phyloP scores from a whole-genome alignment of 1,284 basidiomycete genomes.

The Hypsizygus ulmarius region DNA sequence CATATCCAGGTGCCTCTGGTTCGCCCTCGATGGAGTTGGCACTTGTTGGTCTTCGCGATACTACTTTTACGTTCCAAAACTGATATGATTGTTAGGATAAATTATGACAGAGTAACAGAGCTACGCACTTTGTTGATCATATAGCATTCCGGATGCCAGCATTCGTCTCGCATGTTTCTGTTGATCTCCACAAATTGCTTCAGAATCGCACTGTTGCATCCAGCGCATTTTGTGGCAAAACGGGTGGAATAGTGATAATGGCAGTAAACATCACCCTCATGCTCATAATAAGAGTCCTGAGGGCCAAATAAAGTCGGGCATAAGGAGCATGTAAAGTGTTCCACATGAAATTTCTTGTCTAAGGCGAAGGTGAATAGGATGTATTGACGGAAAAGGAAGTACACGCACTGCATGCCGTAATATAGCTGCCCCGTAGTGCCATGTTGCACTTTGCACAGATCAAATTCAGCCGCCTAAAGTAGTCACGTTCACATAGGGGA shows the following conservation, averaged over 20 bases:
- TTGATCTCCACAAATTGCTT: slow-evolving; percentile 99
- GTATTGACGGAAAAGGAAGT: slow-evolving; percentile 18
- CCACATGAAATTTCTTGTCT: slow-evolving; percentile 99
- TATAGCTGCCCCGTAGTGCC: slow-evolving; percentile 95
- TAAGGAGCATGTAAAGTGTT: slow-evolving; percentile 98
- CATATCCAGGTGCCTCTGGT: slow-evolving; percentile 50
- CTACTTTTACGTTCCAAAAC: slow-evolving; percentile 99
- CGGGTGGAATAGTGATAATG: slow-evolving; percentile 98
- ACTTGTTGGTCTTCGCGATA: slow-evolving; percentile 68
- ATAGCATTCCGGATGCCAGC: slow-evolving; percentile 99
- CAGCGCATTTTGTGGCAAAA: slow-evolving; percentile 97
- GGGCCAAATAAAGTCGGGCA: slow-evolving; percentile 96
- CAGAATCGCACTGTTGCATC: slow-evolving; percentile 96
- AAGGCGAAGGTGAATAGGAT: slow-evolving; percentile 20
- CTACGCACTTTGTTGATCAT: slow-evolving; percentile 94
- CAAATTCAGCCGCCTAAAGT: slow-evolving; percentile 93
- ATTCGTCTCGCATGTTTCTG: slow-evolving; percentile 95
- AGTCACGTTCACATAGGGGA: slow-evolving; percentile 97
- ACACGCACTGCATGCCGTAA: slow-evolving; percentile 95
- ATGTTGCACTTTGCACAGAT: slow-evolving; percentile 96
- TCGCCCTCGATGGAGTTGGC: slow-evolving; percentile 52
- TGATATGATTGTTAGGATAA: slow-evolving; percentile 31
- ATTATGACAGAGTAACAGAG: slow-evolving; percentile 3
- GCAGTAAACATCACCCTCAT: slow-evolving; percentile 93
- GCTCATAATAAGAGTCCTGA: slow-evolving; percentile 99